Evolutionary conservation across 2,329 filamentous ascomycete genomes (phyloP).

Genomic region (Didymella exigua): DNA sequence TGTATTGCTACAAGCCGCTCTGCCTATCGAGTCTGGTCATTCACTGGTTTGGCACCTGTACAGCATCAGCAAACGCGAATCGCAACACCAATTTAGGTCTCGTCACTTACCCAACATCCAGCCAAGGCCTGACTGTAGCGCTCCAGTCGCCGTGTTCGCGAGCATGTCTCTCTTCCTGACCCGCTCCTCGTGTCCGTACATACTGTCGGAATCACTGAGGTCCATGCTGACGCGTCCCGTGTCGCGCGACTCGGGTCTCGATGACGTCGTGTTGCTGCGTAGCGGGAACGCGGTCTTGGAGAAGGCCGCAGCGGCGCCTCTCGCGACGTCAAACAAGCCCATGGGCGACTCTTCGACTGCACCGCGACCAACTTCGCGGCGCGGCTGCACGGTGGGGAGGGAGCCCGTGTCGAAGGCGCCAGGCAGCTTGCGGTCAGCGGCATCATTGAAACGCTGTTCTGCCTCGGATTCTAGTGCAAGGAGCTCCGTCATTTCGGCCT

Average conservation of each 20-base stretch:
- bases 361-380: slow-evolving; percentile 50
- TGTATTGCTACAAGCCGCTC: not conserved
- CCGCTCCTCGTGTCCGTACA: slow-evolving; percentile 41
- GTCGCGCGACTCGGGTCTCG: slow-evolving; percentile 8
- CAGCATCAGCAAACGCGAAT: slow-evolving; percentile 3
- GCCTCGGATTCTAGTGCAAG: slow-evolving; percentile 69
- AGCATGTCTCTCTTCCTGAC: slow-evolving; percentile 75
- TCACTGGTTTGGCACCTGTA: slow-evolving; percentile 39
- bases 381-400: slow-evolving; percentile 43
- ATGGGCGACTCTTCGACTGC: slow-evolving; percentile 57
- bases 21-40: slow-evolving; percentile 19
- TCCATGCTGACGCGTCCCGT: slow-evolving; percentile 36
- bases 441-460: slow-evolving; percentile 73
- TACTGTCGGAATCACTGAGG: slow-evolving; percentile 46
- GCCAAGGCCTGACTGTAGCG: slow-evolving; percentile 66
- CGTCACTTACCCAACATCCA: slow-evolving; percentile 63
- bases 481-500: slow-evolving; percentile 74
- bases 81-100: not conserved
- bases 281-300: slow-evolving; percentile 56
- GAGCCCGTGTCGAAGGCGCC: slow-evolving; percentile 52
- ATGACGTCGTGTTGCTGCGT: slow-evolving; percentile 25
- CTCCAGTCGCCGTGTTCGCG: slow-evolving; percentile 67
- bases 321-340: slow-evolving; percentile 59
- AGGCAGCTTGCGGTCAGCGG: slow-evolving; percentile 62
- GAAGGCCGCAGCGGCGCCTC: slow-evolving; percentile 56